Evolutionary conservation across 2,329 filamentous ascomycete genomes (phyloP).

Genomic region (Aureobasidium sp.): DNA sequence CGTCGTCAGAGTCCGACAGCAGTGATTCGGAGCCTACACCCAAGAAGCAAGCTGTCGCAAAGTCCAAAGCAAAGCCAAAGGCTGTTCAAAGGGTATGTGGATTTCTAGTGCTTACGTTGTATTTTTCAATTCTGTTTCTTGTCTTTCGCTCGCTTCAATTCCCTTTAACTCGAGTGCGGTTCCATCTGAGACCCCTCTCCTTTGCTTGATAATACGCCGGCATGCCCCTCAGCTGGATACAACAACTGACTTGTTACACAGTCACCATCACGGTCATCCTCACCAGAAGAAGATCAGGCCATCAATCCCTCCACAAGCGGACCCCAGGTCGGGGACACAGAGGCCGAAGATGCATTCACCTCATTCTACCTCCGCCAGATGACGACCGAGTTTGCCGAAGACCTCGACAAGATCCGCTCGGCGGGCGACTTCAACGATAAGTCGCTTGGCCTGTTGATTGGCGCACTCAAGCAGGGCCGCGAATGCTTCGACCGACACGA

Average conservation of each 20-base stretch:
- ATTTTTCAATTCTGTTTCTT: background rate
- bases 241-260: background rate
- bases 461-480: constrained; percentile 59
- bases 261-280: background rate
- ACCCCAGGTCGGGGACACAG: constrained; percentile 1
- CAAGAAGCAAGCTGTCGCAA: background rate
- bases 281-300: constrained; percentile 5
- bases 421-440: constrained; percentile 65
- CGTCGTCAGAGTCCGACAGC: constrained; percentile 1
- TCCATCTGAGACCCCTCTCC: background rate
- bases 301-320: background rate
- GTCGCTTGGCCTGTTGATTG: constrained; percentile 53
- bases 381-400: constrained; percentile 63
- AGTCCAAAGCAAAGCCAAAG: background rate
- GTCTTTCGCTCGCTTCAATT: background rate
- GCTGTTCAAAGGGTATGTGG: background rate
- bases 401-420: constrained; percentile 59
- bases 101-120: background rate
- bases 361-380: constrained; percentile 61
- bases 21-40: constrained; percentile 1
- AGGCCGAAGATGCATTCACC: constrained; percentile 39
- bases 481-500: constrained; percentile 51
- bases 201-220: background rate
- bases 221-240: background rate
- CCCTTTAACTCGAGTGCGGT: too few species aligned